phyloP scores from a whole-genome alignment of 2,329 filamentous ascomycete species.

The Microcera coccophila region DNA sequence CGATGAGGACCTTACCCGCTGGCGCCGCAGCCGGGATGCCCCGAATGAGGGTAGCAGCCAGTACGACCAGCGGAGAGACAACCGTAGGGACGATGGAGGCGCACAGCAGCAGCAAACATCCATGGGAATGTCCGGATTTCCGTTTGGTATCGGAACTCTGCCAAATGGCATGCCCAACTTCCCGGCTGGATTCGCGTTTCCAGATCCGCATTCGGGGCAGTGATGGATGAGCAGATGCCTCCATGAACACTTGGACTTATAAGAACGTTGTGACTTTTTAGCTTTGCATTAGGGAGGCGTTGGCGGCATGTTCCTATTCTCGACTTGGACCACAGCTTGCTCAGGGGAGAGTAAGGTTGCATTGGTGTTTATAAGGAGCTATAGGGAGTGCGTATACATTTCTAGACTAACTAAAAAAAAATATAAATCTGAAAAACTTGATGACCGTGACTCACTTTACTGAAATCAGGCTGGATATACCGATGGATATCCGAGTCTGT shows the following conservation, averaged over 20 bases:
- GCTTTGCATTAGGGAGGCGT: not conserved
- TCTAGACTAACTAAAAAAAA: too few relatives aligned
- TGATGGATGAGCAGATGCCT: constrained; percentile 3
- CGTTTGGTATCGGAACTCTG: constrained; percentile 39
- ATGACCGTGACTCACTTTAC: too few relatives aligned
- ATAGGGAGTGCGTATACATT: too few relatives aligned
- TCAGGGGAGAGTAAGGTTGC: too few relatives aligned
- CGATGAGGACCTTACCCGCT: constrained; percentile 34
- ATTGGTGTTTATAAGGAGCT: too few relatives aligned
- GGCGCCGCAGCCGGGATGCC: constrained; percentile 33
- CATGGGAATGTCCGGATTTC: constrained; percentile 26
- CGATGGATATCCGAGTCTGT: too few relatives aligned
- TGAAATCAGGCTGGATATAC: too few relatives aligned
- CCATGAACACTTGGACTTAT: not conserved
- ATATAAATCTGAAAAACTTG: too few relatives aligned
- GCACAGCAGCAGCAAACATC: not conserved
- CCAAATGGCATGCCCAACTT: constrained; percentile 43
- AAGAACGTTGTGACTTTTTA: not conserved
- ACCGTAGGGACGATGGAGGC: constrained; percentile 15
- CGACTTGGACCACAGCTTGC: not conserved
- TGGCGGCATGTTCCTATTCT: not conserved
- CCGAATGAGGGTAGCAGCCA: constrained; percentile 19
- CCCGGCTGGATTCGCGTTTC: constrained; percentile 38
- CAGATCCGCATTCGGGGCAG: constrained; percentile 30
- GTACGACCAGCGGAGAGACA: constrained; percentile 15